Evolutionary conservation across 2,329 filamentous ascomycete genomes (phyloP), one percentile per base, ranked within the genome.

Genomic region (Ustilaginoidea virens): DNA sequence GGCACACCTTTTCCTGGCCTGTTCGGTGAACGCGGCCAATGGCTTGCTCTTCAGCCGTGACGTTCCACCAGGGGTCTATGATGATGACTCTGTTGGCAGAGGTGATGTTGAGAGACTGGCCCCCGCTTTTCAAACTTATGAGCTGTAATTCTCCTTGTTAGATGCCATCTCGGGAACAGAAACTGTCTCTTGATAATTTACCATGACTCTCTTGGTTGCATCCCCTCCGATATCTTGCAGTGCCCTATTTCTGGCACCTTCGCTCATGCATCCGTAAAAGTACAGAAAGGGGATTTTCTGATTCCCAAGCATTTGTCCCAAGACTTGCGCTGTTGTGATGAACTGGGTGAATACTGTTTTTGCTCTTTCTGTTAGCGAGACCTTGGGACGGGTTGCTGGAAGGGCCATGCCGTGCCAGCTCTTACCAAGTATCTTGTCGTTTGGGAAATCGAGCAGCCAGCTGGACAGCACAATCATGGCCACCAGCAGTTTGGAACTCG

Each of bases 41-140:
- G 0, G 68, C 74, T 40, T 82, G 78, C n/a, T 70, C 53, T 38
- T 82, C 74, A 0, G 59, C 47, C 0, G 61, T 55, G 1, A 48
- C 48, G 32, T 81, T 80, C 69, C 70, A 82, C 66, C 67, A 74
- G 0, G 56, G 49, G 18, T 74, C 68, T 0, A 67, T 29, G 0
- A 66, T 49, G 13, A 74, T 68, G 14, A 69, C 62, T 4, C 66
- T 58, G 27, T 67, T 70, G 1, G 59, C 60, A 3, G 36, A 46
- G 0, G 44, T 52, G 0, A 65, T 33, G 23, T 64, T 62, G 29
- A 58, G 52, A 16, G 47, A 52, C 9, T 55, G 48, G 0, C 49
- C 49, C 1, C 56, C 53, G 10, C 46, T 49, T 11, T 35, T 42
- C 19, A 61, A 34, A 0, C 51, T 50, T 0, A 48, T 35, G 4